Percentiles rank a stretch among this genome's conserved stretches.
Conservation (phyloP, 345 rosid species). For the Toxicodendron radicans region DNA sequence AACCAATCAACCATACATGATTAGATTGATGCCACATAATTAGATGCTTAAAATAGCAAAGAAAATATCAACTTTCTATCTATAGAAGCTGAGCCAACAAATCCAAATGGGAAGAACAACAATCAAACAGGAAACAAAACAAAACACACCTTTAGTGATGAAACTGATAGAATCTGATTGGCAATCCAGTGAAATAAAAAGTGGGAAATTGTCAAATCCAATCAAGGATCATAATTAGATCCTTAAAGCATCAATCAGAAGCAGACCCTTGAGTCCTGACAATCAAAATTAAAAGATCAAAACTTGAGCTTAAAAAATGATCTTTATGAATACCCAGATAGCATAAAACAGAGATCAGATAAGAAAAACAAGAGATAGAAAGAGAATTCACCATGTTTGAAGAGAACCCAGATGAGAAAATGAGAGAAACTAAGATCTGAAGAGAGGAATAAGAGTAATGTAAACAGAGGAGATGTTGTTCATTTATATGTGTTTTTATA, state of each 20-base stretch:
- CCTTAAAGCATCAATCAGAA: conserved; percentile 39
- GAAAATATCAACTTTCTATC: neutral
- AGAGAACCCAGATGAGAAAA: conserved; percentile 60
- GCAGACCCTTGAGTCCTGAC: conserved; percentile 33
- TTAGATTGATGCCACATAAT: conserved; percentile 1
- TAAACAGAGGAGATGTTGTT: conserved; percentile 61
- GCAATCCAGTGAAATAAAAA: conserved; percentile 43
- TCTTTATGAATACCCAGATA: conserved; percentile 29
- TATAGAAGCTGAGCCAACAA: conserved; percentile 17
- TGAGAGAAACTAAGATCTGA: conserved; percentile 77
- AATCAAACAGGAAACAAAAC: conserved; percentile 26
- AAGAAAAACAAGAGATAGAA: neutral
- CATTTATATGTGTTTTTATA: conserved; percentile 35
- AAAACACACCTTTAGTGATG: conserved; percentile 40
- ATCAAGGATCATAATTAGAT: conserved; percentile 58
- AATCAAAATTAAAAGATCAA: conserved; percentile 19
- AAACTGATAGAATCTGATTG: conserved; percentile 60
- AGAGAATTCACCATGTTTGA: conserved; percentile 54
- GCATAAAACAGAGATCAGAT: conserved; percentile 33
- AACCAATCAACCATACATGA: conserved; percentile 14
- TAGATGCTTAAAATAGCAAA: neutral
- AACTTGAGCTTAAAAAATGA: conserved; percentile 19
- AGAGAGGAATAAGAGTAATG: conserved; percentile 46
- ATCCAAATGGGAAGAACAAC: conserved; percentile 32
- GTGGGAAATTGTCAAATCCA: conserved; percentile 54